Base-by-base conservation (phyloP, 192 early-diverging fungal species). In the Diversispora epigaea region DNA sequence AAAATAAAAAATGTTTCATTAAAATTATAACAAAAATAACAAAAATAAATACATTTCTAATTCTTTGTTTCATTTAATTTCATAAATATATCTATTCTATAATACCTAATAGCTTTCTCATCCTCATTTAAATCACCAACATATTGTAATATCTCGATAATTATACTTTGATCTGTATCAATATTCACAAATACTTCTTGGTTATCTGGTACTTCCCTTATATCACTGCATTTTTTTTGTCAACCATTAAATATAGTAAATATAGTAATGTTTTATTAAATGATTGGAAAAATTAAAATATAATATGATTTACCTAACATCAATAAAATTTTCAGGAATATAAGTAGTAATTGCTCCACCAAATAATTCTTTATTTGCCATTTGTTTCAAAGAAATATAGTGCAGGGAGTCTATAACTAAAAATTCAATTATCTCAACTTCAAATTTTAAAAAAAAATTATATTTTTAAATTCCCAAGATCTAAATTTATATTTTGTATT, bases 131-230 rank as follows among this genome's bases (percentile, higher is more conserved):
- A 73, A 12, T 91, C 86, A 6, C 76, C 47, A 3, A 83, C 88
- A 57, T 85, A 64, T 68, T 98, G 90, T 66, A 98, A 81, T 41
- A 98, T 84, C 80, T 98, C 96, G 32, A 98, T 77, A 50, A 98
- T 93, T 7, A 98, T 79, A 80, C 92, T 94, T 69, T 91, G 89
- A 75, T 94, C 90, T 6, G 86, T 89, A 6, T 71, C 80, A 32
- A 79, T 78, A 68, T 91, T 84, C 8, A 91, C 89, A 80, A 93
- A 98, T 6, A 96, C 96, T 76, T 98, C 96, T 80, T 98, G 96
- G 79, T 95, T 90, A 81, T 93, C 91, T 0, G 96, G 95, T 0
- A 98, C 86, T 56, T 92, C 78, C 41, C 96, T 91, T 14, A 96
- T 76, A n/a, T 85, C 66, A 75, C 94, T 95, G 81, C 19, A 65